Evolutionary conservation across 352 stramenopile genomes (phyloP).

Genomic region (Phytophthora megakarya): DNA sequence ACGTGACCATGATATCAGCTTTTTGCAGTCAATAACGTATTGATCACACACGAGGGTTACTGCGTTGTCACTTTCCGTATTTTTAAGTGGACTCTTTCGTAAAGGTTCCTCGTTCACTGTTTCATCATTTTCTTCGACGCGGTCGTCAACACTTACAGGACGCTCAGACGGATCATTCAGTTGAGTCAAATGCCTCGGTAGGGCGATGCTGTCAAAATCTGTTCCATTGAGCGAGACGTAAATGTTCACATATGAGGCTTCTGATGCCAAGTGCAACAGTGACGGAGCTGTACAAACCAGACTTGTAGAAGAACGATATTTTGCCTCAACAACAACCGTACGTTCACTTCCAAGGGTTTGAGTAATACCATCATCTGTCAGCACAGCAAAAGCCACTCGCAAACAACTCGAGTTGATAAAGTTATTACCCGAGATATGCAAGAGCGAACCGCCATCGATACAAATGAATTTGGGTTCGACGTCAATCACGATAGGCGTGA

Average conservation of each 20-base stretch:
- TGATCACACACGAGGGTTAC: slow-evolving; percentile 24
- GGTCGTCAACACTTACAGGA: slow-evolving; percentile 10
- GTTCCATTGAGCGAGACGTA: slow-evolving; percentile 60
- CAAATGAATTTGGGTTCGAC: slow-evolving; percentile 51
- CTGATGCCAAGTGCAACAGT: slow-evolving; percentile 30
- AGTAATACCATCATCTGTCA: slow-evolving; percentile 10
- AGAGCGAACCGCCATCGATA: slow-evolving; percentile 42
- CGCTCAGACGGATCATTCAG: slow-evolving; percentile 17
- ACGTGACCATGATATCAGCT: slow-evolving; percentile 12
- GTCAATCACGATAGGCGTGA: slow-evolving; percentile 43
- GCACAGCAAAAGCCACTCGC: slow-evolving; percentile 51
- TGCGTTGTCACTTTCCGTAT: slow-evolving; percentile 2
- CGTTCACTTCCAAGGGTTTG: slow-evolving; percentile 12
- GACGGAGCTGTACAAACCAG: slow-evolving; percentile 52
- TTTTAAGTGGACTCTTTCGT: slow-evolving; percentile 13
- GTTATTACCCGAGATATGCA: slow-evolving; percentile 56
- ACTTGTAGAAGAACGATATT: slow-evolving; percentile 51
- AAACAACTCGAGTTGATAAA: slow-evolving; percentile 51
- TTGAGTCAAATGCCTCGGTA: slow-evolving; percentile 39
- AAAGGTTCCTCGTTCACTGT: background rate
- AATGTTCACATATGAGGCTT: slow-evolving; percentile 33
- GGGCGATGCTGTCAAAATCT: slow-evolving; percentile 68
- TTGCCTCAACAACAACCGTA: slow-evolving; percentile 52
- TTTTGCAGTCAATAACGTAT: slow-evolving; percentile 33
- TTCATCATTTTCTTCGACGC: slow-evolving; percentile 24